phyloP scores from a whole-genome alignment of 805 yeast species.

The Danielozyma ontarioensis region DNA sequence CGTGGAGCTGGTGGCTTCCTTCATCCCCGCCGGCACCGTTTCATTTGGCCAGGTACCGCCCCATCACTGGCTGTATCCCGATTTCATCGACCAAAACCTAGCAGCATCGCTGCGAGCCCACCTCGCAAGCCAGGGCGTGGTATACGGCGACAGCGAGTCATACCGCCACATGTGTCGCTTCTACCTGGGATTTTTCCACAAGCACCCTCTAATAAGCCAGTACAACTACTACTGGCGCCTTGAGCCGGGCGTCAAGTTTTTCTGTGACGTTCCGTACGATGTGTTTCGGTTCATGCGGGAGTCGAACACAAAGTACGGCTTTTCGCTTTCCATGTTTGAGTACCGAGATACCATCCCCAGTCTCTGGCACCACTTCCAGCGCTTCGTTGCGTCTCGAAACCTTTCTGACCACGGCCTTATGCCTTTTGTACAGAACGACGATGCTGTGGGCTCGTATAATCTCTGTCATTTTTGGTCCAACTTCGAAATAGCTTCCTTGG shows the following conservation, averaged over 20 bases:
- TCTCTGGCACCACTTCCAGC: conserved; percentile 50
- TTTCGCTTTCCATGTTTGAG: conserved; percentile 62
- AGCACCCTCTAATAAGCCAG: conserved; percentile 51
- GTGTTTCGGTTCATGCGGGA: conserved; percentile 55
- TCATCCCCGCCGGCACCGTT: conserved; percentile 52
- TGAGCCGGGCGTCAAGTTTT: conserved; percentile 60
- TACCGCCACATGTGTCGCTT: conserved; percentile 68
- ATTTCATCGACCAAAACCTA: conserved; percentile 50
- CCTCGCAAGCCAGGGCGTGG: conserved; percentile 20
- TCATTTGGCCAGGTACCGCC: conserved; percentile 58
- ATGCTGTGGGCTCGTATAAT: conserved; percentile 42
- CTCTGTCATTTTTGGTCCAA: conserved; percentile 82
- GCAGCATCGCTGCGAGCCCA: conserved; percentile 13
- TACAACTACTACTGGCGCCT: conserved; percentile 75
- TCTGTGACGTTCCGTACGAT: conserved; percentile 60
- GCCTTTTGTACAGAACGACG: conserved; percentile 2
- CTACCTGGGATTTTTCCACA: conserved; percentile 53
- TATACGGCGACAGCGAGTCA: conserved; percentile 55
- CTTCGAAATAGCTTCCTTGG: conserved; percentile 70
- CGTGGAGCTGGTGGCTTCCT: conserved; percentile 38
- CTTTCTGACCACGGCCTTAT: background rate
- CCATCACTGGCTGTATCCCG: conserved; percentile 70
- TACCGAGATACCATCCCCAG: conserved; percentile 55
- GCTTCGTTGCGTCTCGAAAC: background rate
- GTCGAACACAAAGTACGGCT: conserved; percentile 58